Base-by-base conservation (phyloP, 2,329 filamentous ascomycete species). In the Akanthomyces lecanii region DNA sequence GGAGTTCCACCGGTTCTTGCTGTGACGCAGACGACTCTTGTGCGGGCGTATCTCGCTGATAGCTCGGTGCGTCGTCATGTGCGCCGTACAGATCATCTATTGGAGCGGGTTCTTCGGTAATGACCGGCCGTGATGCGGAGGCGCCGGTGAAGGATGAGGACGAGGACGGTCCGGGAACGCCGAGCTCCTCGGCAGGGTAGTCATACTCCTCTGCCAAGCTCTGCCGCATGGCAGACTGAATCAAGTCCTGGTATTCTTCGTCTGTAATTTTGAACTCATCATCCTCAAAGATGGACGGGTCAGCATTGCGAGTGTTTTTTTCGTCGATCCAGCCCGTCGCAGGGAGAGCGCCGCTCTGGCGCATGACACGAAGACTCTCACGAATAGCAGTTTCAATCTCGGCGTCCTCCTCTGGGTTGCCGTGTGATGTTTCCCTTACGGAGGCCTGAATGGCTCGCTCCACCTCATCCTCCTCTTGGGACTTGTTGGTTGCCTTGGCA, bases 361-460 rank as follows among this genome's bases (percentile, higher is more conserved):
- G 76, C 65, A 83, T 75, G 42, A 90, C 86, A 16, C 77, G 78
- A 18, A 95, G 80, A 66, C 89, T 91, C 5, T 89, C 86, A 16
- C 89, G 82, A 57, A 96, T 89, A 1, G 90, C 90, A 23, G 85
- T 81, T 71, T 92, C 91, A 54, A 96, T 81, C 64, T 84, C 79
- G 25, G 81, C 81, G 69, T 95, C 91, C 72, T 95, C 89, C 23
- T 85, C 81, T 0, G 80, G 71, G 66, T 94, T 81, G 12, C 91
- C 90, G 1, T 78, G 81, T 0, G 89, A 92, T 0, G 89, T 92
- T 70, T 89, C 83, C 8, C 79, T 77, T 1, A 95, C 88, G 1
- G 89, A 90, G 12, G 80, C 79, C 60, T 81, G 82, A 63, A 95
- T 94, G 1, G 90, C 90, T 48, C 82, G 79, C 71, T 94, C 90